Conservation (phyloP, 2,329 filamentous ascomycete species). For the Neonectria sp. region DNA sequence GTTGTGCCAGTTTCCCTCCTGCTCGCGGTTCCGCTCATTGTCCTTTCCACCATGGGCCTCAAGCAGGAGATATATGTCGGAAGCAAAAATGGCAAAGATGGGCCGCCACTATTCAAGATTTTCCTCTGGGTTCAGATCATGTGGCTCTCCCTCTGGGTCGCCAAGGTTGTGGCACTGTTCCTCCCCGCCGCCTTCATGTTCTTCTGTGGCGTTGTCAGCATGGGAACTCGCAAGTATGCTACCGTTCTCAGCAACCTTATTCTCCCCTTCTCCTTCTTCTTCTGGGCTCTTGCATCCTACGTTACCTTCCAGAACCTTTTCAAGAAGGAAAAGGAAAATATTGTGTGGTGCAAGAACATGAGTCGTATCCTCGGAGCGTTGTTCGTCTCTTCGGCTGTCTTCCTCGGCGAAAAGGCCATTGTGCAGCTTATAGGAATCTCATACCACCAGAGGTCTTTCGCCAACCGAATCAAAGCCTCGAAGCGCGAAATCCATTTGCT, state of each 20-base stretch:
- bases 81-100: constrained; percentile 42
- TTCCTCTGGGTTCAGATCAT: constrained; percentile 80
- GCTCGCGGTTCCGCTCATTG: constrained; percentile 73
- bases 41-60: constrained; percentile 63
- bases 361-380: constrained; percentile 76
- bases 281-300: constrained; percentile 76
- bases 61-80: constrained; percentile 36
- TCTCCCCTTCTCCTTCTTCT: constrained; percentile 77
- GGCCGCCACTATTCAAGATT: constrained; percentile 70
- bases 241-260: constrained; percentile 75
- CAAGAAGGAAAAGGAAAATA: constrained; percentile 48
- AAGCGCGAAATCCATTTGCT: constrained; percentile 89
- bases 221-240: constrained; percentile 79
- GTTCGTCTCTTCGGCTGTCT: constrained; percentile 78
- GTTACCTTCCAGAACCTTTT: constrained; percentile 74
- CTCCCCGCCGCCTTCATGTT: constrained; percentile 77
- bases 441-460: constrained; percentile 89
- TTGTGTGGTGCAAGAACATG: constrained; percentile 71
- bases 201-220: constrained; percentile 77
- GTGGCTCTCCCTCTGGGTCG: constrained; percentile 78
- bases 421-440: constrained; percentile 89
- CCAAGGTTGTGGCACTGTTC: constrained; percentile 74
- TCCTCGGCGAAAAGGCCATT: constrained; percentile 83
- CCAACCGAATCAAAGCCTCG: constrained; percentile 87
- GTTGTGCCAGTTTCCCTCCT: constrained; percentile 74